Conservation (phyloP, 805 yeast species). For the Candida chilensis region DNA sequence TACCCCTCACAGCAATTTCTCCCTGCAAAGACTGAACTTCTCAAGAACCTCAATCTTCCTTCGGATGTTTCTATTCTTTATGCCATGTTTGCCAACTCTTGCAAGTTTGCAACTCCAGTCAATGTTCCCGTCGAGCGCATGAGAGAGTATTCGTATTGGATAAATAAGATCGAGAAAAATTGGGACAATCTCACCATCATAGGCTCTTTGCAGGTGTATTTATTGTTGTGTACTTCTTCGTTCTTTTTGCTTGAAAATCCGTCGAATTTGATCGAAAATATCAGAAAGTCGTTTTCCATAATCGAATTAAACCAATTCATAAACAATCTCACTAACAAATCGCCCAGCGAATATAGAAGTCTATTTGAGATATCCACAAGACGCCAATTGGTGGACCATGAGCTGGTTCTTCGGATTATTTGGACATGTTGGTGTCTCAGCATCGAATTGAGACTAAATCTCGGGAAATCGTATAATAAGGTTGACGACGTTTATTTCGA, state of each 20-base stretch:
- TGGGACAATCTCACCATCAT: constrained; percentile 16
- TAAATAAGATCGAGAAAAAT: constrained; percentile 17
- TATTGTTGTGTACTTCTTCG: too few species aligned
- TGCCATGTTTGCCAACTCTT: constrained; percentile 23
- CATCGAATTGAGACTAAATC: background rate
- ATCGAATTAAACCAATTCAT: background rate
- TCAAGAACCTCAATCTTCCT: constrained; percentile 15
- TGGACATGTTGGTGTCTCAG: background rate
- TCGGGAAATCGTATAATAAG: background rate
- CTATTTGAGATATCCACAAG: background rate
- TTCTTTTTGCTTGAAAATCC: too few species aligned
- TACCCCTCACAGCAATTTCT: constrained; percentile 24
- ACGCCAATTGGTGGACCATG: background rate
- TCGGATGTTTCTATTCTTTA: constrained; percentile 17
- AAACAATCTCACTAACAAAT: background rate
- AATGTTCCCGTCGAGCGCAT: constrained; percentile 11
- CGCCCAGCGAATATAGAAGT: background rate
- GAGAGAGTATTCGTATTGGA: constrained; percentile 26
- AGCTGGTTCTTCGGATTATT: background rate
- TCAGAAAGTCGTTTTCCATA: background rate
- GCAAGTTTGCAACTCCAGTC: constrained; percentile 16
- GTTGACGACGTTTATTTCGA: background rate
- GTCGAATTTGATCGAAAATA: too few species aligned
- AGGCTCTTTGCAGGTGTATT: constrained; percentile 13
- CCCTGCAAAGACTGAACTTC: constrained; percentile 20